These are phyloP conservation scores for Xylaria arbuscula DNA, from an alignment of 2,329 filamentous ascomycete genomes.

Conservation along the genomic window DNA sequence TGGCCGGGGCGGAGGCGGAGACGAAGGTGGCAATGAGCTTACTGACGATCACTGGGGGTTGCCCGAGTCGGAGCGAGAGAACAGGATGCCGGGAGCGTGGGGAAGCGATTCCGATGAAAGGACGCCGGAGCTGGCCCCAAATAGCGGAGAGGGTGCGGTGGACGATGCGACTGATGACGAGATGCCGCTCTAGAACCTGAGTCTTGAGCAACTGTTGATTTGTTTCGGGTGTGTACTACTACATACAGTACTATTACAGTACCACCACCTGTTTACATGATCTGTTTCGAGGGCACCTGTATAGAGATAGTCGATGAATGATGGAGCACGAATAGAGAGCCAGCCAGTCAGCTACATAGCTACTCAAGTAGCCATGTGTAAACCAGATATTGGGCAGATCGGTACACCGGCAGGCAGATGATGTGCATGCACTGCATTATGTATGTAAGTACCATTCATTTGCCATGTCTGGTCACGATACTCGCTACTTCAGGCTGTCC, in stretches of 20 bases:
- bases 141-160: conserved; percentile 2
- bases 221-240: not conserved
- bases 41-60: conserved; percentile 27
- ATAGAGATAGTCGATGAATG: no score
- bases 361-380: conserved; percentile 26
- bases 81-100: conserved; percentile 46
- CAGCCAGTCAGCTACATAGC: not conserved
- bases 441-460: conserved; percentile 7
- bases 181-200: conserved; percentile 34
- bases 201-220: conserved; percentile 1
- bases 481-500: conserved; percentile 25
- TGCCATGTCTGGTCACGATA: conserved; percentile 25
- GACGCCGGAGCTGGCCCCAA: conserved; percentile 9
- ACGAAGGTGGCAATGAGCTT: conserved; percentile 11
- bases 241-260: not conserved
- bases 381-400: conserved; percentile 21
- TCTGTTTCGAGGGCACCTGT: no score
- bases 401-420: conserved; percentile 17
- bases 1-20: not conserved
- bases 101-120: conserved; percentile 39
- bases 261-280: no score
- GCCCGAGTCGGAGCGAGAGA: conserved; percentile 22
- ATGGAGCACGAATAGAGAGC: no score
- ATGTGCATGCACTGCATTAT: conserved; percentile 7
- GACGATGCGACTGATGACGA: conserved; percentile 40